Conservation (phyloP, 345 rosid species). For the Euphorbia lathyris region DNA sequence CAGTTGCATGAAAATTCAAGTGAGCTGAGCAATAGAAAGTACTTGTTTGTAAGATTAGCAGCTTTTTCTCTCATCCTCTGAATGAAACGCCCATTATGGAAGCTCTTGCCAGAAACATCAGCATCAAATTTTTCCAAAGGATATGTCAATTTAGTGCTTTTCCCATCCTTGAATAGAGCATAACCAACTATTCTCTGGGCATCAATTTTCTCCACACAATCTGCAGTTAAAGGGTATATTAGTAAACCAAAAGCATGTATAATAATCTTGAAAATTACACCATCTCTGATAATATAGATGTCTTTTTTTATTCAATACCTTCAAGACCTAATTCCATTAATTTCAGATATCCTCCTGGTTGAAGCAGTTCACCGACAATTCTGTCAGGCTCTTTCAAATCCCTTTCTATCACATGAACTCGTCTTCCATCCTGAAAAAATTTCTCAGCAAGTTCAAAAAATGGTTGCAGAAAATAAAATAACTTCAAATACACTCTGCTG, state of each 20-base stretch:
- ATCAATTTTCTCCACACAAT: slow-evolving; percentile 23
- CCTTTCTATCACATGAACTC: slow-evolving; percentile 22
- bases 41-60: slow-evolving; percentile 16
- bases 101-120: slow-evolving; percentile 23
- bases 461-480: no score
- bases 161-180: slow-evolving; percentile 23
- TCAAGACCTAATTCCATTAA: slow-evolving; percentile 23
- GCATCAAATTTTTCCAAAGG: slow-evolving; percentile 20
- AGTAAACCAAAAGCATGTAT: neutral
- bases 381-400: slow-evolving; percentile 23
- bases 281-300: neutral
- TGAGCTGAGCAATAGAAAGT: neutral
- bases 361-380: slow-evolving; percentile 22
- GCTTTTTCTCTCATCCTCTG: slow-evolving; percentile 27
- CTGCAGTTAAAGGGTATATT: slow-evolving; percentile 13
- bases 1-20: neutral
- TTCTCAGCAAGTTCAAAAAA: neutral
- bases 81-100: slow-evolving; percentile 22
- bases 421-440: slow-evolving; percentile 18
- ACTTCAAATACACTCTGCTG: neutral
- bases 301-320: slow-evolving; percentile 3
- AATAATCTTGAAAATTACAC: neutral
- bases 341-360: slow-evolving; percentile 22
- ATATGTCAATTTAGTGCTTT: slow-evolving; percentile 14
- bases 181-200: slow-evolving; percentile 22